Evolutionary conservation across 495 filamentous ascomycete genomes (phyloP), one percentile per base, ranked within the genome.

Genomic region (Cercophora samala): DNA sequence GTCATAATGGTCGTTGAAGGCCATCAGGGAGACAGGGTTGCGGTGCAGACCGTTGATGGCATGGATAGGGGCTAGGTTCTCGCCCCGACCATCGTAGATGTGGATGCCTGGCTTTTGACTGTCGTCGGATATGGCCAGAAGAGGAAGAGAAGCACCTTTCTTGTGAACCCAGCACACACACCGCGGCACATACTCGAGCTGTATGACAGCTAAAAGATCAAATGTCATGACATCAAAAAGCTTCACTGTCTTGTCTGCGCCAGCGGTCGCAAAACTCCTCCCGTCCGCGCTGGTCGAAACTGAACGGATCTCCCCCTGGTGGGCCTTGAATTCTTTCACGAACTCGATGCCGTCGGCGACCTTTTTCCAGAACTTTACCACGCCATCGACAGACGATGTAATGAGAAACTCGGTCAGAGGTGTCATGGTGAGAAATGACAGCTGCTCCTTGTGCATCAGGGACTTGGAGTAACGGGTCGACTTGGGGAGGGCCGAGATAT

Each of bases 291-390:
- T 97, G 21, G 90, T 87, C 59, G 87, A 92, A 29, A 93, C 91
- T 51, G 89, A 88, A 37, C 81, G 87, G 72, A 98, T 93, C 75
- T 96, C 93, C 32, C 91, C 91, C 64, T 83, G 83, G 76, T 98
- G 96, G 19, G 93, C 93, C 66, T 88, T 88, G 80, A 97, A 99
- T 81, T 97, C 93, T 79, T 99, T 99, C 18, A 98, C 93, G 71
- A 98, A 98, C 78, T 99, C 95, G 37, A 97, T 91, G 0, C 92
- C 92, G 9, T 90, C 89, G 4, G 87, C 87, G 67, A 91, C 86
- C 79, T 99, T 99, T 83, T 99, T 98, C 95, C 95, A 99, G 79
- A 98, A 99, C 77, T 98, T 98, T 62, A 98, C 94, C 0, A 93
- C 89, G 2, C 96, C 96, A 76, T 99, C 94, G 19, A 91, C 79